These are phyloP conservation scores for Trichophyton simii DNA, from an alignment of 2,329 filamentous ascomycete species.

Conservation along the genomic window DNA sequence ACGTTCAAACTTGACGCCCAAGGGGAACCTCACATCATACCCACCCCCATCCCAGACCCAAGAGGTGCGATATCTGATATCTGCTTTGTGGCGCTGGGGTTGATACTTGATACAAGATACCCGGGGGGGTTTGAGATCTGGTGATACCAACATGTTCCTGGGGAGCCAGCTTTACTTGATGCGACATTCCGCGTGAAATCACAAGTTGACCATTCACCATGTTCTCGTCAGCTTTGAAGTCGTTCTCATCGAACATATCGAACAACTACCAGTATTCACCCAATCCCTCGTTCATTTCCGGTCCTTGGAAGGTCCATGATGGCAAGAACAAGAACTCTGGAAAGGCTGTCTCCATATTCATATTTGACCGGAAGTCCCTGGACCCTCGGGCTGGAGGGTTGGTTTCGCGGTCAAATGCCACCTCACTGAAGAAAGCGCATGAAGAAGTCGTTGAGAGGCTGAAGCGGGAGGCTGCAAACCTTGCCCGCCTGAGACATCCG, in stretches of 20 bases:
- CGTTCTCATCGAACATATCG: conserved; percentile 84
- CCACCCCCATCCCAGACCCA: too few species aligned
- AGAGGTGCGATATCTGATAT: too few species aligned
- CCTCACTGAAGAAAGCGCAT: conserved; percentile 63
- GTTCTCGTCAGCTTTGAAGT: conserved; percentile 90
- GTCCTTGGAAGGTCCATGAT: conserved; percentile 95
- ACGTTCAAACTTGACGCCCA: neutral
- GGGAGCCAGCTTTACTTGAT: neutral
- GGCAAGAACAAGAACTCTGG: conserved; percentile 92
- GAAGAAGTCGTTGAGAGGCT: conserved; percentile 86
- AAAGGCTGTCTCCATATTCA: conserved; percentile 79
- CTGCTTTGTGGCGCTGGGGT: too few species aligned
- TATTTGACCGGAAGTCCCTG: conserved; percentile 81
- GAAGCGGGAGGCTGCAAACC: conserved; percentile 79
- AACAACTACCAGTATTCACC: conserved; percentile 78
- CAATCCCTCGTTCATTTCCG: conserved; percentile 63
- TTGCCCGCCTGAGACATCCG: conserved; percentile 80
- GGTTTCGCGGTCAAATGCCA: conserved; percentile 47
- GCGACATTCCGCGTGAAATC: neutral
- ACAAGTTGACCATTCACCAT: conserved; percentile 41
- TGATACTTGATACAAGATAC: neutral
- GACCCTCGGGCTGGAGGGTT: conserved; percentile 55
- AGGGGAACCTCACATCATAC: too few species aligned
- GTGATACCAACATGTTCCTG: neutral
- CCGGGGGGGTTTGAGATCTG: too few species aligned